A percentile compares a stretch with the other conserved stretches of the same genome.
These are phyloP conservation scores for Hansenula lynferdii DNA, from an alignment of 1,139 yeast species.

Conservation along the genomic window DNA sequence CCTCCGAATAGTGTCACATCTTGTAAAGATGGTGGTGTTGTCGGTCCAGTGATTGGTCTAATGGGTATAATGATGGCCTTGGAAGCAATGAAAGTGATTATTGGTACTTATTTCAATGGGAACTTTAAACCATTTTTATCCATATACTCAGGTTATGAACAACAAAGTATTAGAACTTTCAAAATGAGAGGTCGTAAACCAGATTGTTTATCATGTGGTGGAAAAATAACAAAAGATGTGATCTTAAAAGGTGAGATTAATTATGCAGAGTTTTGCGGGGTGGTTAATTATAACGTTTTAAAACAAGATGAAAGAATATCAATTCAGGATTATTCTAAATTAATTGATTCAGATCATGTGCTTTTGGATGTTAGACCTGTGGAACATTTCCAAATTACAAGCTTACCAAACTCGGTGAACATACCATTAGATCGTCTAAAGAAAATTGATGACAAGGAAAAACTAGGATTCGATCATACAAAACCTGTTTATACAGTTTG, in stretches of 20 bases:
- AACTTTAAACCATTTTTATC: conserved; percentile 65
- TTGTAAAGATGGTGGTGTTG: conserved; percentile 92
- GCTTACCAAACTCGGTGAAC: conserved; percentile 56
- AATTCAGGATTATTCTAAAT: conserved; percentile 36
- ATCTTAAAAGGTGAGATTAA: conserved; percentile 48
- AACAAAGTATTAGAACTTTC: conserved; percentile 65
- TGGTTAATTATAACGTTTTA: conserved; percentile 42
- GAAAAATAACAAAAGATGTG: conserved; percentile 37
- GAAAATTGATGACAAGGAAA: conserved; percentile 27
- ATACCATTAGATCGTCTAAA: conserved; percentile 53
- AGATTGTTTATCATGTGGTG: conserved; percentile 65
- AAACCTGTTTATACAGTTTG: conserved; percentile 52
- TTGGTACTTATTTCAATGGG: conserved; percentile 47
- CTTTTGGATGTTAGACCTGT: conserved; percentile 79
- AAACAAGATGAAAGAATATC: conserved; percentile 42
- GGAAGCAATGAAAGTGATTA: conserved; percentile 74
- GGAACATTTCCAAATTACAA: conserved; percentile 68
- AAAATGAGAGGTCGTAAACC: conserved; percentile 70
- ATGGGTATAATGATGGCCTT: conserved; percentile 88
- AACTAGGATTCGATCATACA: conserved; percentile 14
- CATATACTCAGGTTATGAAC: conserved; percentile 69
- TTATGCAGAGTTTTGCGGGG: conserved; percentile 75
- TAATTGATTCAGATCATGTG: conserved; percentile 22
- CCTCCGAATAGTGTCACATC: conserved; percentile 77
- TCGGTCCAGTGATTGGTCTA: conserved; percentile 93